Evolutionary conservation across 2,329 filamentous ascomycete genomes (phyloP).

Genomic region (Ascochyta fabae): DNA sequence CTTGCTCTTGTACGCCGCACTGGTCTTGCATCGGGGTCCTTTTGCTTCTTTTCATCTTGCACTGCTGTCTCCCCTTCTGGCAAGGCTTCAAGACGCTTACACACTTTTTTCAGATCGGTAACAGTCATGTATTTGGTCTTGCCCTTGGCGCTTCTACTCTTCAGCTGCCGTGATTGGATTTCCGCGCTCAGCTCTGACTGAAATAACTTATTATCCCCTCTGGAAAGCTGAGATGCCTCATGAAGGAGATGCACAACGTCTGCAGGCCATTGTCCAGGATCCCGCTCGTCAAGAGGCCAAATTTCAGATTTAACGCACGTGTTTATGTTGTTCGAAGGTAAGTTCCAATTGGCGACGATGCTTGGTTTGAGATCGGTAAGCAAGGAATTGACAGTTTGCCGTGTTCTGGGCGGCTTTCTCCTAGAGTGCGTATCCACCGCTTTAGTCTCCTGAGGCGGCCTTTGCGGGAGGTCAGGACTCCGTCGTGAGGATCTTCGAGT

Average conservation of each 20-base stretch:
- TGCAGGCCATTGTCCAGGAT: constrained; percentile 3
- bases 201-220: not conserved
- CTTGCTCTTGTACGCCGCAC: not conserved
- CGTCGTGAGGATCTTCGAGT: not conserved
- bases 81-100: not conserved
- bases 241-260: constrained; percentile 7
- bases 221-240: constrained; percentile 1
- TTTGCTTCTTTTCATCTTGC: not conserved
- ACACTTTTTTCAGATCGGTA: constrained; percentile 1
- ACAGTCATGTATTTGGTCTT: not conserved
- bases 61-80: not conserved
- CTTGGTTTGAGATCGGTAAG: not conserved
- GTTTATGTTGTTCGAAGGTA: not conserved
- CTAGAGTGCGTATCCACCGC: not conserved
- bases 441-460: not conserved
- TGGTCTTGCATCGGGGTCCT: not conserved
- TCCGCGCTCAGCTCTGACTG: not conserved
- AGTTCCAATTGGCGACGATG: constrained; percentile 7
- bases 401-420: not conserved
- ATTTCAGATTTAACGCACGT: not conserved
- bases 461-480: not conserved
- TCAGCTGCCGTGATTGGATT: not conserved
- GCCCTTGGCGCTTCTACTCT: not conserved
- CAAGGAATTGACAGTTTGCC: not conserved
- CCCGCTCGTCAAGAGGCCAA: constrained; percentile 3